These are phyloP conservation scores for grape (Vitis vinifera) DNA, from an alignment of 164 flowering plant genomes.

Conservation along the genomic window ASM3070453v1 NC_081817.1:21500001-21500500, in stretches of 20 bases:
- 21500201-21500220: slow-evolving; percentile 79
- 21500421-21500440: slow-evolving; percentile 71
- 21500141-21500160: slow-evolving; percentile 37
- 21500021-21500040: slow-evolving; percentile 52
- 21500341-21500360: slow-evolving; percentile 79
- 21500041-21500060: background rate
- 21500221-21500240: slow-evolving; percentile 48
- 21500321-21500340: slow-evolving; percentile 82
- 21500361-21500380: slow-evolving; percentile 63
- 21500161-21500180: slow-evolving; percentile 49
- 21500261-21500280: slow-evolving; percentile 29
- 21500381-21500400: slow-evolving; percentile 18
- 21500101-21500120: slow-evolving; percentile 71
- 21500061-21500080: slow-evolving; percentile 67
- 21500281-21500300: slow-evolving; percentile 41
- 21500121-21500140: slow-evolving; percentile 66
- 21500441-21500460: slow-evolving; percentile 51
- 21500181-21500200: slow-evolving; percentile 65
- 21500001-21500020: slow-evolving; percentile 42
- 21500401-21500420: slow-evolving; percentile 55
- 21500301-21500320: slow-evolving; percentile 59
- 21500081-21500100: slow-evolving; percentile 86
- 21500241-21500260: slow-evolving; percentile 70
- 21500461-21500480: slow-evolving; percentile 57
- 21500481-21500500: slow-evolving; percentile 65